Percentiles rank a stretch among this genome's conserved stretches.
Evolutionary conservation across 2,329 filamentous ascomycete genomes (phyloP).

Genomic region (Orbilia brochopaga): DNA sequence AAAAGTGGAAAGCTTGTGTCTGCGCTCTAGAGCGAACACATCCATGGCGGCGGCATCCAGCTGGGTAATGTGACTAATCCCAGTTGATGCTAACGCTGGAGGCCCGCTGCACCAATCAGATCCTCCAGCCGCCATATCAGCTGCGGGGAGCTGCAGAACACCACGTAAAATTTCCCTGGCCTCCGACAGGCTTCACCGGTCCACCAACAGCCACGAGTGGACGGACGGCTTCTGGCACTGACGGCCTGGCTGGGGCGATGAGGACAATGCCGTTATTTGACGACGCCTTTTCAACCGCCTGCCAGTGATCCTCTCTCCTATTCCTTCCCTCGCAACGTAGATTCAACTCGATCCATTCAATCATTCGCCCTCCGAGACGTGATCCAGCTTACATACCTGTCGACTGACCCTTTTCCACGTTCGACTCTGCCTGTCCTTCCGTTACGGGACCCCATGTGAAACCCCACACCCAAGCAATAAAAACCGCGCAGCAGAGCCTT

Average conservation of each 20-base stretch:
- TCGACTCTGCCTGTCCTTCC: constrained; percentile 14
- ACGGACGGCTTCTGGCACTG: no score
- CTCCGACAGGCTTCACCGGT: constrained; percentile 30
- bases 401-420: constrained; percentile 4
- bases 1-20: constrained; percentile 1
- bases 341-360: no score
- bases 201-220: constrained; percentile 20
- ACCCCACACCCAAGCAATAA: constrained; percentile 32
- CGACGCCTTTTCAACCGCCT: constrained; percentile 26
- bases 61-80: constrained; percentile 37
- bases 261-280: constrained; percentile 49
- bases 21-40: background rate
- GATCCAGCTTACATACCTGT: background rate
- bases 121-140: constrained; percentile 29
- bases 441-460: constrained; percentile 32
- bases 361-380: background rate
- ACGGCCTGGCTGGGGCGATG: background rate
- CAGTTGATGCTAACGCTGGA: constrained; percentile 42
- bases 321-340: background rate
- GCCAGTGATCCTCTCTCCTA: background rate
- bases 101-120: constrained; percentile 41
- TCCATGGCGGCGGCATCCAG: background rate
- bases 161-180: constrained; percentile 2
- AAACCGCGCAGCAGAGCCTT: constrained; percentile 24
- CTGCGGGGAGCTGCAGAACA: constrained; percentile 22